phyloP scores from a whole-genome alignment of 176 grass and related monocot genomes.

The Themeda triandra region DNA sequence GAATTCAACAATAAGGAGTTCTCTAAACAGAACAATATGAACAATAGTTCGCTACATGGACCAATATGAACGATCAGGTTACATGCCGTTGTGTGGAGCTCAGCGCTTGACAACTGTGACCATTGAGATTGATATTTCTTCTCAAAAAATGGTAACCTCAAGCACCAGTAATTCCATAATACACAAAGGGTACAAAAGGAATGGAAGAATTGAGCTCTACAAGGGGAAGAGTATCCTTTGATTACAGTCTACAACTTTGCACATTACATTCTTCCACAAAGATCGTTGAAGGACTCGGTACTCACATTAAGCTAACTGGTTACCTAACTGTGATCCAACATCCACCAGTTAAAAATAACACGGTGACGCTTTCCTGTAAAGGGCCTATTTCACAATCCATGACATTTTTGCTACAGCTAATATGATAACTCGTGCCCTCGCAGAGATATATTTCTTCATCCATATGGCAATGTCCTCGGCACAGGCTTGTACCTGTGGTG shows the following conservation, averaged over 20 bases:
- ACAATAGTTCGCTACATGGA: no score
- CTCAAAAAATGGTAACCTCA: slow-evolving; percentile 33
- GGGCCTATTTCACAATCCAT: slow-evolving; percentile 36
- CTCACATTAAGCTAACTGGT: slow-evolving; percentile 31
- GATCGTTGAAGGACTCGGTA: slow-evolving; percentile 32
- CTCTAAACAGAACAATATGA: no score
- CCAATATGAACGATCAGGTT: background rate
- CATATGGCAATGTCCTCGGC: slow-evolving; percentile 90
- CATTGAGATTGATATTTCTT: background rate
- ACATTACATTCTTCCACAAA: slow-evolving; percentile 43
- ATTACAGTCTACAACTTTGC: slow-evolving; percentile 56
- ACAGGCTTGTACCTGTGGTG: slow-evolving; percentile 80
- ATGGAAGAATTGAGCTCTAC: slow-evolving; percentile 75
- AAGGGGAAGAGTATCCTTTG: slow-evolving; percentile 36
- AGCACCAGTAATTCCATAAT: slow-evolving; percentile 24
- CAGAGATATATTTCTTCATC: slow-evolving; percentile 96
- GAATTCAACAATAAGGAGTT: background rate
- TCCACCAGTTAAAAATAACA: slow-evolving; percentile 36
- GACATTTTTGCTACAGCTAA: slow-evolving; percentile 52
- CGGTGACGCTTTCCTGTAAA: slow-evolving; percentile 21
- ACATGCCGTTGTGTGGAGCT: background rate
- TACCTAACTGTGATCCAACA: slow-evolving; percentile 7
- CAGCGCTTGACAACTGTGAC: background rate
- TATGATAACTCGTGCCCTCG: slow-evolving; percentile 89
- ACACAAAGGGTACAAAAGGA: slow-evolving; percentile 59